Conservation (phyloP, 176 grass and related monocot species). For the Secale cereale region DNA sequence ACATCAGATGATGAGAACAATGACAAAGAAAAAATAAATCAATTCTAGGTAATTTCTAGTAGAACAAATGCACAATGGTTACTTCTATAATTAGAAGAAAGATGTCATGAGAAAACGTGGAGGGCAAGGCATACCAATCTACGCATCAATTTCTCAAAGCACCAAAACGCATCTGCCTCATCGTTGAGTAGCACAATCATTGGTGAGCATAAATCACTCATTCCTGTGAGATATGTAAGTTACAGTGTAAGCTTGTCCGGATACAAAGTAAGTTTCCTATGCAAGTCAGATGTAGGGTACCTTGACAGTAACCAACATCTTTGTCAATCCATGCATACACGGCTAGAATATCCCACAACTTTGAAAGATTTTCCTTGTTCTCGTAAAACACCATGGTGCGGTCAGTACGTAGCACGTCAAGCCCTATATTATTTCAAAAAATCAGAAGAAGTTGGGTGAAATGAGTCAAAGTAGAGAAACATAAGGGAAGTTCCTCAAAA, state of each 20-base stretch:
- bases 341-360: slow-evolving; percentile 96
- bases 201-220: slow-evolving; percentile 99
- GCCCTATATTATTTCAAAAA: slow-evolving; percentile 50
- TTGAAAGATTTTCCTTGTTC: slow-evolving; percentile 96
- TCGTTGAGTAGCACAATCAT: slow-evolving; percentile 92
- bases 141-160: slow-evolving; percentile 96
- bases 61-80: not conserved
- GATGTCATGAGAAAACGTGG: not conserved
- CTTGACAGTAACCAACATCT: slow-evolving; percentile 99
- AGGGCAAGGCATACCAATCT: slow-evolving; percentile 69
- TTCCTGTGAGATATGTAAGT: slow-evolving; percentile 63
- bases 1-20: slow-evolving; percentile 36
- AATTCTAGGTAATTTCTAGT: slow-evolving; percentile 18
- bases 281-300: slow-evolving; percentile 32
- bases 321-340: slow-evolving; percentile 99
- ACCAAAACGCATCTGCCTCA: slow-evolving; percentile 99
- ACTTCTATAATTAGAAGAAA: slow-evolving; percentile 1
- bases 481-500: not conserved
- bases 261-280: slow-evolving; percentile 13
- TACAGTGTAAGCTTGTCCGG: slow-evolving; percentile 22
- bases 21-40: slow-evolving; percentile 21
- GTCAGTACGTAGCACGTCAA: slow-evolving; percentile 95
- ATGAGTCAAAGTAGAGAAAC: slow-evolving; percentile 18
- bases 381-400: slow-evolving; percentile 96
- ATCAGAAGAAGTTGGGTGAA: slow-evolving; percentile 5